These are phyloP conservation scores for sweet orange (Citrus sinensis) DNA, from an alignment of 345 rosid genomes.

Conservation along the genomic window DNA sequence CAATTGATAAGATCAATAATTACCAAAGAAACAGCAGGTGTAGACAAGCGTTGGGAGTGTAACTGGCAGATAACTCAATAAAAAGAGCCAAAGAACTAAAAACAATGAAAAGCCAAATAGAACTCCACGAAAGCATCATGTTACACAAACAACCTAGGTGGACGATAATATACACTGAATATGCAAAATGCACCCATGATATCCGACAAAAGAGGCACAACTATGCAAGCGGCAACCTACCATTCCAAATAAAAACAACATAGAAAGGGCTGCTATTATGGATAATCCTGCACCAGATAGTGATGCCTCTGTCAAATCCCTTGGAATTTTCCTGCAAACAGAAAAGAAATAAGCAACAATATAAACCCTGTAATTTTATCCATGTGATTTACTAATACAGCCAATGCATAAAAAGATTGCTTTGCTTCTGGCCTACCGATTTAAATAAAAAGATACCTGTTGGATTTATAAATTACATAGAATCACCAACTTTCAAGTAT, in stretches of 20 bases:
- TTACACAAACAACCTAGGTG: background rate
- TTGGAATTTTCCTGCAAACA: constrained; percentile 87
- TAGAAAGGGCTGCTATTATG: constrained; percentile 74
- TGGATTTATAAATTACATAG: background rate
- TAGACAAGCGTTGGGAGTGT: background rate
- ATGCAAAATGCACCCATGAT: background rate
- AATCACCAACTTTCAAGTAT: background rate
- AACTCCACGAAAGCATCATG: background rate
- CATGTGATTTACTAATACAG: background rate
- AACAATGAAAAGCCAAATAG: background rate
- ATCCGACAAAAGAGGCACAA: background rate
- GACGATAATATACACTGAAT: background rate
- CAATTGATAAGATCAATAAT: background rate
- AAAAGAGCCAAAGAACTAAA: background rate
- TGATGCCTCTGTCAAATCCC: constrained; percentile 98
- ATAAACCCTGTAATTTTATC: background rate
- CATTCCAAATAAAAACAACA: constrained; percentile 98
- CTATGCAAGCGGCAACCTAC: constrained; percentile 33
- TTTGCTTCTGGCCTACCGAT: background rate
- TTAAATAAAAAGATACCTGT: background rate
- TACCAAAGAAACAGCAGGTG: background rate
- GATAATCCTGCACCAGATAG: constrained; percentile 97
- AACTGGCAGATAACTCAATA: background rate
- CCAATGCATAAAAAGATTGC: background rate
- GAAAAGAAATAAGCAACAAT: background rate